phyloP scores from a whole-genome alignment of 202 grass and related monocot genomes.

The Panicum virgatum region DNA sequence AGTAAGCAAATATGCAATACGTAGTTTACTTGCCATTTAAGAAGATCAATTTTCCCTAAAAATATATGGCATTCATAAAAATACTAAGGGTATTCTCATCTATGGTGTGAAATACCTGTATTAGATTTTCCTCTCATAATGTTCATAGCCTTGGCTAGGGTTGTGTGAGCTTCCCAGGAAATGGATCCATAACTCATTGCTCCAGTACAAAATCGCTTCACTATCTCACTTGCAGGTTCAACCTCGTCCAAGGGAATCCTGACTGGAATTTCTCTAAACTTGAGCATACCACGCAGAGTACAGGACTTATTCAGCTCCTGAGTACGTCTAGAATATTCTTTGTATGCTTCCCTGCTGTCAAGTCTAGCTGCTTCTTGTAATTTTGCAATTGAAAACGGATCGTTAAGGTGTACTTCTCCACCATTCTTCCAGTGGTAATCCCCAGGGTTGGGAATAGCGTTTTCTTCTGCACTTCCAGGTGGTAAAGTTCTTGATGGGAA shows the following conservation, averaged over 20 bases:
- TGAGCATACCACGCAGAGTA: constrained; percentile 78
- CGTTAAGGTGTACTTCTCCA: constrained; percentile 81
- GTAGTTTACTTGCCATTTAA: constrained; percentile 8
- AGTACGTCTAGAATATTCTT: constrained; percentile 71
- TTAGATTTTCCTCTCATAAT: constrained; percentile 70
- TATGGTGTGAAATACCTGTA: constrained; percentile 55
- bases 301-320: constrained; percentile 75
- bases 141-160: constrained; percentile 76
- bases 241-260: constrained; percentile 70
- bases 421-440: constrained; percentile 74
- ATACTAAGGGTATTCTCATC: neutral
- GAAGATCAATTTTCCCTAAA: neutral
- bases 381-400: constrained; percentile 79
- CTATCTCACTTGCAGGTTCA: constrained; percentile 73
- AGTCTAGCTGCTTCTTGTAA: constrained; percentile 77
- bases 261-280: constrained; percentile 51
- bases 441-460: constrained; percentile 69
- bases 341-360: constrained; percentile 76
- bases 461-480: constrained; percentile 71
- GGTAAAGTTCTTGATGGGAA: constrained; percentile 67
- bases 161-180: constrained; percentile 74
- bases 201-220: constrained; percentile 83
- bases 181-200: constrained; percentile 98
- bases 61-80: neutral
- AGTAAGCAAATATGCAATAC: neutral